Conservation (phyloP, 148 eudicot genomes). For the Rhododendron molle region DNA sequence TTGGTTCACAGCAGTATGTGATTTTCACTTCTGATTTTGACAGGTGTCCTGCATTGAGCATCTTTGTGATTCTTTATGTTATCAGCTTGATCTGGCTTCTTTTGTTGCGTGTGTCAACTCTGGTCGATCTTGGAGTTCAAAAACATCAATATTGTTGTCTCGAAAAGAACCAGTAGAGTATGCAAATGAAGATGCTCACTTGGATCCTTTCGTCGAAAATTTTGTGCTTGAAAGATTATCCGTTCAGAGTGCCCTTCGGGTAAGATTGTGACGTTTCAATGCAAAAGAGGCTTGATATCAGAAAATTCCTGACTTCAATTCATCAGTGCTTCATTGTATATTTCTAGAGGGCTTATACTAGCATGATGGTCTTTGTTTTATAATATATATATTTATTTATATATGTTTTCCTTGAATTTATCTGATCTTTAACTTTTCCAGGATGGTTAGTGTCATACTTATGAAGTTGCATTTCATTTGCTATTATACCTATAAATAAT, state of each 20-base stretch:
- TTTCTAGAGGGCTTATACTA: neutral
- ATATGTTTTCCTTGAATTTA: neutral
- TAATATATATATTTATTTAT: too few relatives aligned
- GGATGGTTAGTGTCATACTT: neutral
- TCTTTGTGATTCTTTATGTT: slow-evolving; percentile 91
- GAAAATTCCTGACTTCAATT: neutral
- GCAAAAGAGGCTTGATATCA: neutral
- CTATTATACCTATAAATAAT: neutral
- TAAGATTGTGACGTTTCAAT: slow-evolving; percentile 24
- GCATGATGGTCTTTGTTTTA: too few relatives aligned
- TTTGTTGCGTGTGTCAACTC: slow-evolving; percentile 95
- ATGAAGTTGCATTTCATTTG: neutral
- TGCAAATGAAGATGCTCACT: slow-evolving; percentile 38
- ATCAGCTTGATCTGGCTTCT: slow-evolving; percentile 93
- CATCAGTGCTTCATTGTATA: neutral
- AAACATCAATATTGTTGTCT: slow-evolving; percentile 67
- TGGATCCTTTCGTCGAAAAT: slow-evolving; percentile 94
- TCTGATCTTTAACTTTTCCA: neutral
- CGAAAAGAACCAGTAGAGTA: slow-evolving; percentile 46
- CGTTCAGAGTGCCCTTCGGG: slow-evolving; percentile 86
- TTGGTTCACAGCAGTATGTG: neutral
- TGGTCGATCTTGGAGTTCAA: slow-evolving; percentile 79
- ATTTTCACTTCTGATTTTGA: slow-evolving; percentile 15
- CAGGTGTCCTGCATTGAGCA: slow-evolving; percentile 81
- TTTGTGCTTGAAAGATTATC: slow-evolving; percentile 94